A percentile compares a stretch with the other conserved stretches of the same genome.
Evolutionary conservation across 2,329 filamentous ascomycete genomes (phyloP).

Genomic region (Aspergillus caelatus): DNA sequence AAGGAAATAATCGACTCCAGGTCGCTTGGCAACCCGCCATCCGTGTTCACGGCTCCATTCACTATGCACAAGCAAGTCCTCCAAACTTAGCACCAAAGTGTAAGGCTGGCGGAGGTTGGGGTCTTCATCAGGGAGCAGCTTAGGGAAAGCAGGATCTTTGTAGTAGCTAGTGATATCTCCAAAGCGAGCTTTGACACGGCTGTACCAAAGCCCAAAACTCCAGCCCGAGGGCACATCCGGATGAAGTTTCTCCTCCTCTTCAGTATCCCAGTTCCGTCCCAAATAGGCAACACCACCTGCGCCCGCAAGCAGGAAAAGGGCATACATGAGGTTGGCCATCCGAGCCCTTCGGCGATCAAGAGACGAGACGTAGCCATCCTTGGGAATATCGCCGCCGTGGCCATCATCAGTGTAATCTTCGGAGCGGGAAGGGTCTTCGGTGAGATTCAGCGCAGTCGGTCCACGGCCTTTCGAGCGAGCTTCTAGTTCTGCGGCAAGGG

Average conservation of each 20-base stretch:
- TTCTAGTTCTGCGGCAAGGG: constrained; percentile 74
- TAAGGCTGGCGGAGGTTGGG: constrained; percentile 82
- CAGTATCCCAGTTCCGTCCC: constrained; percentile 81
- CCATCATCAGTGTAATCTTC: constrained; percentile 53
- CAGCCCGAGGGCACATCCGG: constrained; percentile 78
- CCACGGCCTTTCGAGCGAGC: constrained; percentile 44
- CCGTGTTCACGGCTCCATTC: constrained; percentile 94
- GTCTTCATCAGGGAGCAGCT: constrained; percentile 75
- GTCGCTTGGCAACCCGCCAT: constrained; percentile 92
- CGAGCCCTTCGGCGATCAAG: constrained; percentile 78
- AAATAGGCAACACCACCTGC: constrained; percentile 70
- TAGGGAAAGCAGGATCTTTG: constrained; percentile 91
- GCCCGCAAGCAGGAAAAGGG: constrained; percentile 58
- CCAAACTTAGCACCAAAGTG: constrained; percentile 87
- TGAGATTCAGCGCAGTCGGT: constrained; percentile 51
- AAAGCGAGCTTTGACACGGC: constrained; percentile 74
- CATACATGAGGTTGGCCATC: constrained; percentile 75
- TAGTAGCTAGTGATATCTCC: constrained; percentile 84
- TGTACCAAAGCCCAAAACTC: constrained; percentile 74
- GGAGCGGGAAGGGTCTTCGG: constrained; percentile 51
- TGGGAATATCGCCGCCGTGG: constrained; percentile 66
- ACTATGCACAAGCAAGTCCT: constrained; percentile 91
- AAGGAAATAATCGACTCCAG: constrained; percentile 95
- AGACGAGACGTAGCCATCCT: constrained; percentile 86
- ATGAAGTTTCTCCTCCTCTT: constrained; percentile 71